Evolutionary conservation across 768 basidiomycete species (phyloP).

Genomic region (Austroboletus festivus): DNA sequence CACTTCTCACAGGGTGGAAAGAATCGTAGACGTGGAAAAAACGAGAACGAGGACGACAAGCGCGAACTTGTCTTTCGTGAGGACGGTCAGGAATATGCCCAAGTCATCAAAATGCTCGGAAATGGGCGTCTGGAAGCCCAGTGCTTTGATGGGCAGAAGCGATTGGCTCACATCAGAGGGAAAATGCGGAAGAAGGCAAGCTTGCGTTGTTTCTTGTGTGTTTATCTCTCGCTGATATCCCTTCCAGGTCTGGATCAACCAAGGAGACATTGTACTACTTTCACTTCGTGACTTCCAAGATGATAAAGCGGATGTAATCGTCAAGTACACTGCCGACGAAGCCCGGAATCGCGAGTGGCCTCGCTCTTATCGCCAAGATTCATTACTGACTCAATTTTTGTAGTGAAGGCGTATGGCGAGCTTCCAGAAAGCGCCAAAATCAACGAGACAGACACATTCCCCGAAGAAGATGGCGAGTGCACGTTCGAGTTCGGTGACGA

Average conservation of each 20-base stretch:
- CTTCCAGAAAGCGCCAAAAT: slow-evolving; percentile 95
- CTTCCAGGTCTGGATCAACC: slow-evolving; percentile 94
- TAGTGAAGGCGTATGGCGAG: slow-evolving; percentile 97
- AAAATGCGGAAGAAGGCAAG: slow-evolving; percentile 99
- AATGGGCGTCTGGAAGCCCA: slow-evolving; percentile 95
- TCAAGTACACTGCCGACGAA: slow-evolving; percentile 97
- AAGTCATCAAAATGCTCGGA: slow-evolving; percentile 97
- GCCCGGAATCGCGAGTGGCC: slow-evolving; percentile 66
- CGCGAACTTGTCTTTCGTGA: slow-evolving; percentile 98
- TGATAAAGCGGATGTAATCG: slow-evolving; percentile 98
- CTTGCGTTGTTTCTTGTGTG: neutral
- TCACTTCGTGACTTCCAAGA: slow-evolving; percentile 99
- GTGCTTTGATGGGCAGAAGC: slow-evolving; percentile 98
- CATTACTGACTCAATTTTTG: slow-evolving; percentile 7
- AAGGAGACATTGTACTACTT: slow-evolving; percentile 92
- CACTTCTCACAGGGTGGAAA: slow-evolving; percentile 78
- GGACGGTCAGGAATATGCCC: slow-evolving; percentile 98
- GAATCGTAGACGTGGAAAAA: slow-evolving; percentile 99
- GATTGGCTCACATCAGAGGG: slow-evolving; percentile 95
- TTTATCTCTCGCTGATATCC: slow-evolving; percentile 4
- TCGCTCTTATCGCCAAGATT: neutral
- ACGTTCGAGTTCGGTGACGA: slow-evolving; percentile 90
- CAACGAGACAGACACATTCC: slow-evolving; percentile 93
- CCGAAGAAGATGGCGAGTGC: slow-evolving; percentile 87
- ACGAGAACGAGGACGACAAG: slow-evolving; percentile 99